phyloP scores from a whole-genome alignment of 1,139 yeast genomes.

The Magnusiomyces fungicola region DNA sequence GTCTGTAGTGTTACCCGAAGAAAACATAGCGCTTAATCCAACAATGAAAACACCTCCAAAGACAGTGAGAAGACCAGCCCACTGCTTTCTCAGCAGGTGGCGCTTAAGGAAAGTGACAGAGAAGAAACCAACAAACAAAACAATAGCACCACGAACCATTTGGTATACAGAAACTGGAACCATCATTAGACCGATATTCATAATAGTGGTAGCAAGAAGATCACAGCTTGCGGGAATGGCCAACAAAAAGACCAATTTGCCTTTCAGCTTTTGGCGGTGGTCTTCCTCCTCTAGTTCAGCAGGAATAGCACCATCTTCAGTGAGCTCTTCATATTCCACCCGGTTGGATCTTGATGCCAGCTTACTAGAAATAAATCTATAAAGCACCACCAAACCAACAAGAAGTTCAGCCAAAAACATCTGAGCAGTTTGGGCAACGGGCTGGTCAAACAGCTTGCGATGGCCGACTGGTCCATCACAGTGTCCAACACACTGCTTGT shows the following conservation, averaged over 20 bases:
- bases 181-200: slow-evolving; percentile 67
- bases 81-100: slow-evolving; percentile 52
- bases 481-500: slow-evolving; percentile 60
- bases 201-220: slow-evolving; percentile 62
- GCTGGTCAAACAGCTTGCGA: slow-evolving; percentile 57
- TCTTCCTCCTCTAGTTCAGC: no score
- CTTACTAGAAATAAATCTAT: not conserved
- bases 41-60: slow-evolving; percentile 64
- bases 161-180: slow-evolving; percentile 82
- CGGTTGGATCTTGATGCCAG: slow-evolving; percentile 1
- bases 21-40: slow-evolving; percentile 52
- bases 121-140: slow-evolving; percentile 67
- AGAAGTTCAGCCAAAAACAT: slow-evolving; percentile 71
- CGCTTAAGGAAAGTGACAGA: slow-evolving; percentile 58
- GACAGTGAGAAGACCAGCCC: slow-evolving; percentile 58
- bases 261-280: slow-evolving; percentile 23
- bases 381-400: slow-evolving; percentile 39
- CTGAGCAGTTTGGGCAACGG: slow-evolving; percentile 71
- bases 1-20: not conserved
- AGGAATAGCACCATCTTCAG: no score
- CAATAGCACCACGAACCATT: slow-evolving; percentile 76
- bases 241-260: slow-evolving; percentile 31
- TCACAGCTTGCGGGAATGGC: slow-evolving; percentile 68
- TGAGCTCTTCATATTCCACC: no score
- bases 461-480: slow-evolving; percentile 42